Evolutionary conservation across 129 eudicot genomes (phyloP), one percentile per base, ranked within the genome.

Genomic region (Saposhnikovia divaricata): DNA sequence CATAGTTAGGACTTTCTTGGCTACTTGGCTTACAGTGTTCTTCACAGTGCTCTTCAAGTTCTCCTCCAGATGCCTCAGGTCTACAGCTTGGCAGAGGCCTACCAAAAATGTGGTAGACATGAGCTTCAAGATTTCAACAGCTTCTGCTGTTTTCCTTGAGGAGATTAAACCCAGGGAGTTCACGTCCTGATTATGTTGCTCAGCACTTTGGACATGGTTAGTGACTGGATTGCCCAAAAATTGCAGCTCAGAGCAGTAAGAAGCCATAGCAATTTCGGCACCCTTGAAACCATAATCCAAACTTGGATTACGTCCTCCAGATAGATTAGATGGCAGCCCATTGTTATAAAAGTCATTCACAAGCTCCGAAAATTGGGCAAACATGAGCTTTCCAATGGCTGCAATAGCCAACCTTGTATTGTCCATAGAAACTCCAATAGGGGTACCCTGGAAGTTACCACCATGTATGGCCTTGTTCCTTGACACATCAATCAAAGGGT

Each of bases 181-280:
- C 1, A 92, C 96, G 63, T 92, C 97, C 82, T 92, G 97, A 82
- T 92, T 92, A 83, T 92, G 97, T 83, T 92, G 97, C 83, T 92
- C 97, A 14, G 97, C 97, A 46, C 97, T 90, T 77, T 90, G 96
- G 18, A 92, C 97, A 50, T 90, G 96, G 84, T 90, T 92, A 0
- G 97, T 92, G 50, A 92, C 97, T 4, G 97, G 97, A 45, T 92
- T 92, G 1, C 93, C 97, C 25, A 90, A 89, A 85, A 88, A 92
- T 28, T 92, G 96, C 18, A 92, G 96, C 59, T 92, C 97, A 0
- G 97, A 92, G 70, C 96, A 90, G 75, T 92, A 92, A 3, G 97
- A 81, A 27, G 97, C 97, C 97, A 92, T 92, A 4, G 97, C 97
- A 23, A 92, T 89, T 57, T 92, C 96, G 9, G 90, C 90, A 0